A percentile compares a stretch with the other conserved stretches of the same genome.
phyloP scores from a whole-genome alignment of 139 green algal species.

The Chlamydomonas sp. region DNA sequence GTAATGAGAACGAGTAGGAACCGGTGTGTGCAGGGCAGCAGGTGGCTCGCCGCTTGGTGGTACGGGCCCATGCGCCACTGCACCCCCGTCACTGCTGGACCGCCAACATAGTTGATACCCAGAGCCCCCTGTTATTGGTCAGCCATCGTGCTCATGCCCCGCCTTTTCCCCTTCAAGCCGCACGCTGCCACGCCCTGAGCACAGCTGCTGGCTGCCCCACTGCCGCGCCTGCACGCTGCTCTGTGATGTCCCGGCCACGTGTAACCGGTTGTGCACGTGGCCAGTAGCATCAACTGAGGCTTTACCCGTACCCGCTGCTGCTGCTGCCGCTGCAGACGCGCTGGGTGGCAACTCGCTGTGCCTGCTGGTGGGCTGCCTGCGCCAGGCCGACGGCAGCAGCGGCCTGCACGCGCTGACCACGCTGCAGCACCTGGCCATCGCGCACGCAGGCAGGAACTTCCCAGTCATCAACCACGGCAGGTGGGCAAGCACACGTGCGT shows the following conservation, averaged over 20 bases:
- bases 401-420: conserved; percentile 48
- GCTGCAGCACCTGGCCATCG: conserved; percentile 55
- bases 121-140: no score
- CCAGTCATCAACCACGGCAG: conserved; percentile 72
- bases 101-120: no score
- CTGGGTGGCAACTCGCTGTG: conserved; percentile 74
- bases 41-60: not conserved
- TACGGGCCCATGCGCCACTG: no score
- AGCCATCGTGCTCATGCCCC: no score
- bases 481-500: conserved; percentile 9
- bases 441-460: conserved; percentile 54
- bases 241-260: no score
- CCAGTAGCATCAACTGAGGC: no score
- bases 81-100: no score
- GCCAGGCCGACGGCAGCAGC: conserved; percentile 46
- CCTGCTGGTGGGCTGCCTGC: conserved; percentile 60
- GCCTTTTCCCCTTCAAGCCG: no score
- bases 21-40: not conserved
- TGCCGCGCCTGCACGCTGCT: no score
- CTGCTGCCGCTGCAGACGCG: conserved; percentile 49
- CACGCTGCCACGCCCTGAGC: no score
- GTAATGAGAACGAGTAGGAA: not conserved
- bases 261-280: no score
- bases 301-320: not conserved
- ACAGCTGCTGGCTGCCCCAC: no score